Evolutionary conservation across 2,329 filamentous ascomycete genomes (phyloP), one percentile per base, ranked within the genome.

Genomic region (Aspergillus sergii): DNA sequence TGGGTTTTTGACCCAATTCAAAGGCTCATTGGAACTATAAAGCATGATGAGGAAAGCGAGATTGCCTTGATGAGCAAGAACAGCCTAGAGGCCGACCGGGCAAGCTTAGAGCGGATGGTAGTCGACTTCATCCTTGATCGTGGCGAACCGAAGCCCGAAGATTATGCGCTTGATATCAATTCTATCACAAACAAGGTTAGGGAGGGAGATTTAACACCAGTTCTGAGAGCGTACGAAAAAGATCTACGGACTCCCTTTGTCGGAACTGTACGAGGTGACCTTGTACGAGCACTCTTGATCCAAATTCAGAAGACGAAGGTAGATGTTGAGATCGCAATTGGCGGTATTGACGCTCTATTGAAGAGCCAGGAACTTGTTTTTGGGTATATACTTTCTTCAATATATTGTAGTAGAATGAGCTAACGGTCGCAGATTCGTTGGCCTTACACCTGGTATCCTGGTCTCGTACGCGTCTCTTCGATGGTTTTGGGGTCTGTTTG

Each of bases 231-330:
- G 0, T 99, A 96, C 75, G 95, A 99, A 75, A 89, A 91, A 73
- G 94, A 97, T 69, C 83, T 99, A 48, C 87, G 91, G 58, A 90
- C 84, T 54, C 95, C 95, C 1, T 88, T 99, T 64, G 83, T 89
- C 60, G 94, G 94, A 9, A 92, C 94, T 0, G 79, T 99, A 21
- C 87, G 88, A 34, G 95, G 95, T 12, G 94, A 98, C 71, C 84
- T 99, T 32, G 86, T 98, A 41, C 89, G 94, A 58, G 93, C 94
- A 5, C 86, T 99, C 32, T 84, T 99, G 51, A 98, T 99, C 60
- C 95, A 99, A 75, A 90, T 99, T 43, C 95, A 99, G 74, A 99
- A 99, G 84, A 98, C 95, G 26, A 99, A 99, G 82, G 95, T 99
- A 10, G 95, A 99, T 73, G 89, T 99, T 14, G 95, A 99, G 78